Conservation (phyloP, 2,329 filamentous ascomycete species). For the Cladosporium sp. region DNA sequence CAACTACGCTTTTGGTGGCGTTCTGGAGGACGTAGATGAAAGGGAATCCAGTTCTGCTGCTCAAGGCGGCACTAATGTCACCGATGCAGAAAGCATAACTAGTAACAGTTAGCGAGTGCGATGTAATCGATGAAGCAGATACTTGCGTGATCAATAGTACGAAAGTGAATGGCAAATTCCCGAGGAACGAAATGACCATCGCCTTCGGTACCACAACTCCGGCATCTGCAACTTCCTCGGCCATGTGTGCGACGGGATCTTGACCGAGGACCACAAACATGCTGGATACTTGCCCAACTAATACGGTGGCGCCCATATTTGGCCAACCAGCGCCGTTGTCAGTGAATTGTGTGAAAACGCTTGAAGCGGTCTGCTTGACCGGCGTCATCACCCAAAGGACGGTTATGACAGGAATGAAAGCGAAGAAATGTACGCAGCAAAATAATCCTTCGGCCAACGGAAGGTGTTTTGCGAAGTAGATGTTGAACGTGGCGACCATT, state of each 20-base stretch:
- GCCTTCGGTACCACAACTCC: neutral
- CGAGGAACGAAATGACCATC: too few species aligned
- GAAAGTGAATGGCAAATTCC: neutral
- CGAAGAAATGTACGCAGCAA: conserved; percentile 42
- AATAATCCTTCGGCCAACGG: conserved; percentile 34
- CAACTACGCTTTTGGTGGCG: conserved; percentile 28
- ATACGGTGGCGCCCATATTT: conserved; percentile 30
- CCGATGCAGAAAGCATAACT: conserved; percentile 33
- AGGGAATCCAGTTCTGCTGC: conserved; percentile 33
- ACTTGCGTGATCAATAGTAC: conserved; percentile 21
- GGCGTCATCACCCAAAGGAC: conserved; percentile 39
- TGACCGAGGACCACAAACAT: conserved; percentile 29
- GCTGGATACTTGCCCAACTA: conserved; percentile 36
- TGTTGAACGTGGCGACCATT: conserved; percentile 40
- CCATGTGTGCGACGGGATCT: conserved; percentile 34
- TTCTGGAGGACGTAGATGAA: conserved; percentile 40
- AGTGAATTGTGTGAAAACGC: conserved; percentile 41
- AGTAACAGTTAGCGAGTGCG: conserved; percentile 25
- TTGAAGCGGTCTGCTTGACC: conserved; percentile 18
- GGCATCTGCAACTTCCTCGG: conserved; percentile 27
- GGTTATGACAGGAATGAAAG: conserved; percentile 43
- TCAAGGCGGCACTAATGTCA: conserved; percentile 32
- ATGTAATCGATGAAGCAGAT: conserved; percentile 23
- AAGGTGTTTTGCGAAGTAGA: conserved; percentile 42
- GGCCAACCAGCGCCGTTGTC: conserved; percentile 41